Evolutionary conservation across 108 stramenopile genomes (phyloP).

Genomic region (Nannochloropsis oceanica): DNA sequence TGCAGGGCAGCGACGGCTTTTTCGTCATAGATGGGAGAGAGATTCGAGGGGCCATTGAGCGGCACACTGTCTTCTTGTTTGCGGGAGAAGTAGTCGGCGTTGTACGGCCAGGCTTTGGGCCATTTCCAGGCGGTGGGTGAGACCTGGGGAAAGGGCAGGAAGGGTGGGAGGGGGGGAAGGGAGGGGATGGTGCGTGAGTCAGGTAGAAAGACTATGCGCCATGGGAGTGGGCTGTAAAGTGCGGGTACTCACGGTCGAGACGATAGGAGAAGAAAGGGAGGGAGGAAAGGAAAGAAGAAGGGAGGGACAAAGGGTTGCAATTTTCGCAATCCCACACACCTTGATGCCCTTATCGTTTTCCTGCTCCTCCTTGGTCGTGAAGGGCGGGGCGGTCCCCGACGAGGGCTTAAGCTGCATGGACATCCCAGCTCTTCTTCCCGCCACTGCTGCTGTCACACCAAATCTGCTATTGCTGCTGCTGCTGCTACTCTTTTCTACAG

Average conservation of each 20-base stretch:
- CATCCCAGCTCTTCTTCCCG: not conserved
- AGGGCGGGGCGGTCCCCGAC: not conserved
- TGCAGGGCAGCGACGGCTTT: not conserved
- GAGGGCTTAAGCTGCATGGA: not conserved
- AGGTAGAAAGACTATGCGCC: too few species aligned
- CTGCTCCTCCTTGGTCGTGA: not conserved
- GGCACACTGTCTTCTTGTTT: not conserved
- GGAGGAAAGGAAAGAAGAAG: too few species aligned
- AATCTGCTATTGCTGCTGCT: too few species aligned
- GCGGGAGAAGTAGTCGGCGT: constrained; percentile 16
- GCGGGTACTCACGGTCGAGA: too few species aligned
- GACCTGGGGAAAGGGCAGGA: constrained; percentile 1
- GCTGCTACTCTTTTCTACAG: too few species aligned
- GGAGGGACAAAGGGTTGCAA: too few species aligned
- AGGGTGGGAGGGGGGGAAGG: too few species aligned
- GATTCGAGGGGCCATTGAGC: not conserved
- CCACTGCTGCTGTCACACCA: too few species aligned
- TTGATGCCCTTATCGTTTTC: not conserved
- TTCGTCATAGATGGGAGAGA: not conserved
- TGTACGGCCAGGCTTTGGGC: constrained; percentile 22
- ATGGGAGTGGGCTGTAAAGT: too few species aligned
- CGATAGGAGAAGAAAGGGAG: too few species aligned
- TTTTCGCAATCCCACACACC: not conserved
- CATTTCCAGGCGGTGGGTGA: constrained; percentile 20
- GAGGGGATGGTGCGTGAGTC: too few species aligned